These are phyloP conservation scores for Paxillus rubicundulus DNA, from an alignment of 768 basidiomycete genomes.

Conservation along the genomic window DNA sequence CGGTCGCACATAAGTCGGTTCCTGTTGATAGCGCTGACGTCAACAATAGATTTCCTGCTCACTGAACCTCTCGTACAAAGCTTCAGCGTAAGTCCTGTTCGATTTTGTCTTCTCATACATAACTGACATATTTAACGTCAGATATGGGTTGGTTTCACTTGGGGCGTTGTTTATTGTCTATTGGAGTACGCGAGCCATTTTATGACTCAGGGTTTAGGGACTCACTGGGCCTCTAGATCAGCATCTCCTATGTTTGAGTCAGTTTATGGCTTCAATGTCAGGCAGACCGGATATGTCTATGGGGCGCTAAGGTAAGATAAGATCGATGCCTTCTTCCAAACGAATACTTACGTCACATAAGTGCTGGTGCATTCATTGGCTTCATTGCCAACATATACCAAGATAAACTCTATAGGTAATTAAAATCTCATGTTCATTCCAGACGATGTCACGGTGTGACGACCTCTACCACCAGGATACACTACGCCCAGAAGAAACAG, in stretches of 20 bases:
- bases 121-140: constrained; percentile 20
- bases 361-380: constrained; percentile 51
- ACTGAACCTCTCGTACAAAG: constrained; percentile 69
- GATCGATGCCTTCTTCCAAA: neutral
- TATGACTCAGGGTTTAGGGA: neutral
- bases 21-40: neutral
- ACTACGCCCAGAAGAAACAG: constrained; percentile 29
- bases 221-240: constrained; percentile 37
- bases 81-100: constrained; percentile 53
- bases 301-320: constrained; percentile 46
- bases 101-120: neutral
- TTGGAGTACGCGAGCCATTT: constrained; percentile 42
- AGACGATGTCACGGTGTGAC: constrained; percentile 7
- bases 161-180: constrained; percentile 72
- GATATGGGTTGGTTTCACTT: constrained; percentile 68
- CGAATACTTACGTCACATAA: constrained; percentile 22
- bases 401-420: constrained; percentile 49
- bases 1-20: constrained; percentile 23
- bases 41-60: constrained; percentile 18
- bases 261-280: constrained; percentile 60
- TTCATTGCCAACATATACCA: constrained; percentile 44
- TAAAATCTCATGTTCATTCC: neutral
- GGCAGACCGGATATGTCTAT: constrained; percentile 58
- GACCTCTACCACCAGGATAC: constrained; percentile 22
- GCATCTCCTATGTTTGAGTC: constrained; percentile 52